Conservation (phyloP, 768 basidiomycete genomes). For the Naganishia kalamii region DNA sequence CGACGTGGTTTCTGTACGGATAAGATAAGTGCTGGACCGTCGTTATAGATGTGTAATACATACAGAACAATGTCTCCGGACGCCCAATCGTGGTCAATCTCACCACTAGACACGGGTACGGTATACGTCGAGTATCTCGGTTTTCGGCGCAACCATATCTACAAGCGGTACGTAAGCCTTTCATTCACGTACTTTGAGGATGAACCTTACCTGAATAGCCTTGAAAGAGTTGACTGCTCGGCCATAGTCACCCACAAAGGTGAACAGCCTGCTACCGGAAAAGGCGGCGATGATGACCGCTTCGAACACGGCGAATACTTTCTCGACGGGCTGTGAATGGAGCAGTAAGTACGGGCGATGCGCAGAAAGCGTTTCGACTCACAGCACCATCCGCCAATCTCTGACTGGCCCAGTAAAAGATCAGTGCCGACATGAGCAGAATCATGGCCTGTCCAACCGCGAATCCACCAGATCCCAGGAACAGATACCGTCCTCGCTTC, state of each 20-base stretch:
- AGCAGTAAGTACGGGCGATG: not conserved
- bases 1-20: slow-evolving; percentile 19
- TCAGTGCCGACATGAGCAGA: slow-evolving; percentile 30
- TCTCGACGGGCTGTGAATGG: slow-evolving; percentile 25
- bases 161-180: not conserved
- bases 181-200: no score
- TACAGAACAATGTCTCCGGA: slow-evolving; percentile 29
- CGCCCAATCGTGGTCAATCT: slow-evolving; percentile 4
- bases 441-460: slow-evolving; percentile 28
- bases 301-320: slow-evolving; percentile 34
- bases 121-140: slow-evolving; percentile 17
- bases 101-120: not conserved
- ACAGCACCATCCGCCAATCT: slow-evolving; percentile 25
- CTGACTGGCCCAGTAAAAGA: slow-evolving; percentile 35
- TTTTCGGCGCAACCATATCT: slow-evolving; percentile 34
- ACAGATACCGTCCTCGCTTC: slow-evolving; percentile 20
- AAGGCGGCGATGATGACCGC: slow-evolving; percentile 31
- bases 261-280: slow-evolving; percentile 30
- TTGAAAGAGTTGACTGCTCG: slow-evolving; percentile 28
- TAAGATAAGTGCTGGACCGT: not conserved
- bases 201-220: slow-evolving; percentile 29
- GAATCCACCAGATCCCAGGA: slow-evolving; percentile 20
- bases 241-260: slow-evolving; percentile 35
- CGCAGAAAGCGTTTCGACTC: slow-evolving; percentile 8
- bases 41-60: slow-evolving; percentile 13